phyloP scores from a whole-genome alignment of 2,329 filamentous ascomycete genomes.

The Calonectria naviculata region DNA sequence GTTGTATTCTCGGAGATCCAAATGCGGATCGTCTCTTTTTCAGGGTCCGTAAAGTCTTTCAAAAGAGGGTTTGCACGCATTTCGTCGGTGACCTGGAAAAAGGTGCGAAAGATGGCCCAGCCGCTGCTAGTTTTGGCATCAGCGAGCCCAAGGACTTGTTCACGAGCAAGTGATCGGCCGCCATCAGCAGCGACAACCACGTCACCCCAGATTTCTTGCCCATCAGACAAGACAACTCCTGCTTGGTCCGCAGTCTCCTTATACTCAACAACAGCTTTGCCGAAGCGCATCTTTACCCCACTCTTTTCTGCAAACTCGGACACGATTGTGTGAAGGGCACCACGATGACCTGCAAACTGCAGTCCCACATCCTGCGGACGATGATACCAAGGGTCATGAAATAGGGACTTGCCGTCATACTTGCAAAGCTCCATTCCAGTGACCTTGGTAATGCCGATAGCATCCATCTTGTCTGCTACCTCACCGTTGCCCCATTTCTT shows the following conservation, averaged over 20 bases:
- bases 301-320: slow-evolving; percentile 32
- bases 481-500: slow-evolving; percentile 5
- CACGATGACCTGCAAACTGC: slow-evolving; percentile 25
- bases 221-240: slow-evolving; percentile 22
- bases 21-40: slow-evolving; percentile 7
- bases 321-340: slow-evolving; percentile 29
- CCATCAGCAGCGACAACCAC: slow-evolving; percentile 34
- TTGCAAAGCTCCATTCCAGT: slow-evolving; percentile 24
- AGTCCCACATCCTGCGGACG: background rate
- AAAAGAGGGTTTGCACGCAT: background rate
- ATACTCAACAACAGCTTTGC: slow-evolving; percentile 25
- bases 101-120: slow-evolving; percentile 32
- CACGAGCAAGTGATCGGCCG: slow-evolving; percentile 29
- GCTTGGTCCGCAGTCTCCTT: slow-evolving; percentile 11
- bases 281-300: slow-evolving; percentile 23
- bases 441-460: slow-evolving; percentile 5
- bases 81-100: slow-evolving; percentile 18
- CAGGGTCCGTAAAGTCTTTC: slow-evolving; percentile 3
- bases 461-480: background rate
- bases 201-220: slow-evolving; percentile 21
- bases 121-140: slow-evolving; percentile 33
- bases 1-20: slow-evolving; percentile 11
- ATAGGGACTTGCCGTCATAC: slow-evolving; percentile 9
- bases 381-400: slow-evolving; percentile 27
- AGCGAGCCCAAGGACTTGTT: slow-evolving; percentile 28